Base-by-base conservation (phyloP, 306 rosid genomes). In the Cotoneaster glaucophyllus region DNA sequence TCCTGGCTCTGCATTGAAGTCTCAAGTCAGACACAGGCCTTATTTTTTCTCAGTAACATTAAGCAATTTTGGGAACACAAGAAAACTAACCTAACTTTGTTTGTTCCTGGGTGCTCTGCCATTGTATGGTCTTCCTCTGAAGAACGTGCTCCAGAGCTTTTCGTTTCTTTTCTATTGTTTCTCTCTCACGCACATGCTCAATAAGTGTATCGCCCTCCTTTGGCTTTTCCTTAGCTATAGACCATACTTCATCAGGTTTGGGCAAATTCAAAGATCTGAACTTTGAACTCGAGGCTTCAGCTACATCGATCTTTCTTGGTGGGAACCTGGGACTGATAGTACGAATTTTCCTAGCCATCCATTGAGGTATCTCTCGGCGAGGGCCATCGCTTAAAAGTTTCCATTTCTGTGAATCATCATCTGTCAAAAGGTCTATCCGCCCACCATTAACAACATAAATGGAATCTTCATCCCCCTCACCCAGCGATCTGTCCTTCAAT, bases 291-390 rank as follows among this genome's bases (percentile, higher is more conserved):
- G 81, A 80, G 19, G 81, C 90, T 80, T 88, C 89, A 75, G 88
- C 85, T 43, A 83, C 83, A 80, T 82, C 91, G 71, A 80, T 64
- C 81, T 86, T 90, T 84, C 82, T 86, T 57, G 96, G 96, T 21
- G 96, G 93, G 82, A 90, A 90, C 84, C 77, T 86, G 79, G 90
- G 88, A 69, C 90, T 86, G 77, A 90, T 80, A 13, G 87, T 87
- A 34, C 76, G 64, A 67, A 90, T 90, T 82, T 91, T 86, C 77
- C 96, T 82, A 56, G 93, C 96, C 88, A 89, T 90, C 93, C 96
- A 90, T 70, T 86, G 96, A 73, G 93, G 96, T 83, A 86, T 90
- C 86, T 85, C 96, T 78, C 93, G 80, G 70, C 91, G 91, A 80
- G 96, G 96, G 73, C 93, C 96, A 26, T 83, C 88, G 73, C 88